Evolutionary conservation across 768 basidiomycete species (phyloP).

Genomic region (Phylloporus sp.): DNA sequence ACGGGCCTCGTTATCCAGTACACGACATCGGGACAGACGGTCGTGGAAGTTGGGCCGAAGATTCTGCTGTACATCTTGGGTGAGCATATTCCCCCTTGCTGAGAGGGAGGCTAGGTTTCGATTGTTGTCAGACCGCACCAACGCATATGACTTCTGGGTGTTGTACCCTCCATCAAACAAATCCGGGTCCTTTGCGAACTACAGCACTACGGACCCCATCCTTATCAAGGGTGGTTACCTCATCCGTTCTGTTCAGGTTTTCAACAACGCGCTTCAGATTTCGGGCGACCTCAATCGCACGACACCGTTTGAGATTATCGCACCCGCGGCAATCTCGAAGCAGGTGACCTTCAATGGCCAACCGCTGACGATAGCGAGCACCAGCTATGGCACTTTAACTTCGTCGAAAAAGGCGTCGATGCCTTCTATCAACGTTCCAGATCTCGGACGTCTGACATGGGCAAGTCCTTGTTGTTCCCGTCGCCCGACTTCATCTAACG

Average conservation of each 20-base stretch:
- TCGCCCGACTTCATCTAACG: slow-evolving; percentile 1
- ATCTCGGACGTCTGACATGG: slow-evolving; percentile 19
- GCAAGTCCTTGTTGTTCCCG: background rate
- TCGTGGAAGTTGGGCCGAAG: slow-evolving; percentile 38
- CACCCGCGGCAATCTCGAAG: slow-evolving; percentile 36
- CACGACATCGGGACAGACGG: slow-evolving; percentile 42
- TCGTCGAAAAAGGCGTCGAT: slow-evolving; percentile 12
- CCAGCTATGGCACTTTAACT: slow-evolving; percentile 40
- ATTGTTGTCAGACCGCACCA: slow-evolving; percentile 38
- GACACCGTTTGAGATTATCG: slow-evolving; percentile 42
- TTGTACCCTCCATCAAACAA: slow-evolving; percentile 37
- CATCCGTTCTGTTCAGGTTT: slow-evolving; percentile 36
- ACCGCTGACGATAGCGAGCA: slow-evolving; percentile 30
- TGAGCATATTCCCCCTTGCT: slow-evolving; percentile 14
- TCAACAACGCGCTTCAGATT: slow-evolving; percentile 36
- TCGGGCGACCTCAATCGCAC: slow-evolving; percentile 43
- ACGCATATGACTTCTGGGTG: slow-evolving; percentile 50
- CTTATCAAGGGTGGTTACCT: slow-evolving; percentile 48
- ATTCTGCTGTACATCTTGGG: slow-evolving; percentile 44
- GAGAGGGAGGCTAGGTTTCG: background rate
- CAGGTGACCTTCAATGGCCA: slow-evolving; percentile 42
- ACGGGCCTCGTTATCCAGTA: slow-evolving; percentile 41
- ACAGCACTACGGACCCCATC: slow-evolving; percentile 39
- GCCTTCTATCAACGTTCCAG: slow-evolving; percentile 16
- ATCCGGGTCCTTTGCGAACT: slow-evolving; percentile 32